A percentile compares a stretch with the other conserved stretches of the same genome.
phyloP scores from a whole-genome alignment of 2,329 filamentous ascomycete genomes.

The Aspergillus sp. region DNA sequence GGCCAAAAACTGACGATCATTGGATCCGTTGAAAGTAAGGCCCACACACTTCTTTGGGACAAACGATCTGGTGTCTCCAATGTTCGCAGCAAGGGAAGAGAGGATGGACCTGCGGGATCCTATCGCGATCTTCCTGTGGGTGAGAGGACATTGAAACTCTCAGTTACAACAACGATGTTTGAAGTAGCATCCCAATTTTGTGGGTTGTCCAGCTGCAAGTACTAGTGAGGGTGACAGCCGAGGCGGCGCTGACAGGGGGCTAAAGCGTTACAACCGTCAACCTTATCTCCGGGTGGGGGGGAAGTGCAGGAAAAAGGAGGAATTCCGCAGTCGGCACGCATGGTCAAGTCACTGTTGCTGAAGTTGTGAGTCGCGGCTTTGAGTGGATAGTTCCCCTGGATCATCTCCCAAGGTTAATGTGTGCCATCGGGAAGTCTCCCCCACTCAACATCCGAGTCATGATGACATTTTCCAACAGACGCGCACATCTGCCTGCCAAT shows the following conservation, averaged over 20 bases:
- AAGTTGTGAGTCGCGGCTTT: background rate
- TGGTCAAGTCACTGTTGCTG: background rate
- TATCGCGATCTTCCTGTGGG: background rate
- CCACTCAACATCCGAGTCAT: background rate
- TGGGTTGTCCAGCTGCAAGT: background rate
- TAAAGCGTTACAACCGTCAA: conserved; percentile 5
- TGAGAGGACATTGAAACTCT: background rate
- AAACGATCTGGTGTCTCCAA: background rate
- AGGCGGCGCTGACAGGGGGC: background rate
- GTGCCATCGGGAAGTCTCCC: background rate
- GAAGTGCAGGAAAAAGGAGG: background rate
- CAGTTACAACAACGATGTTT: too few relatives aligned
- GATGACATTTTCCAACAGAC: background rate
- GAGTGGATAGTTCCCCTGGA: too few relatives aligned
- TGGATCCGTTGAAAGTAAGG: background rate
- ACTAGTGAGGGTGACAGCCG: background rate
- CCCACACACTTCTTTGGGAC: background rate
- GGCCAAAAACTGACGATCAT: background rate
- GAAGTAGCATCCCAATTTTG: too few relatives aligned
- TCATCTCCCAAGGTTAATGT: background rate
- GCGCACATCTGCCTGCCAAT: background rate
- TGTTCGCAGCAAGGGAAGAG: background rate
- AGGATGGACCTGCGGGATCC: background rate
- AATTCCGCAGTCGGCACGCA: background rate
- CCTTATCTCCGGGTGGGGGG: conserved; percentile 6